Percentiles rank a stretch among this genome's conserved stretches.
Conservation (phyloP, 2,329 filamentous ascomycete genomes). For the Xylariaceae sp. region DNA sequence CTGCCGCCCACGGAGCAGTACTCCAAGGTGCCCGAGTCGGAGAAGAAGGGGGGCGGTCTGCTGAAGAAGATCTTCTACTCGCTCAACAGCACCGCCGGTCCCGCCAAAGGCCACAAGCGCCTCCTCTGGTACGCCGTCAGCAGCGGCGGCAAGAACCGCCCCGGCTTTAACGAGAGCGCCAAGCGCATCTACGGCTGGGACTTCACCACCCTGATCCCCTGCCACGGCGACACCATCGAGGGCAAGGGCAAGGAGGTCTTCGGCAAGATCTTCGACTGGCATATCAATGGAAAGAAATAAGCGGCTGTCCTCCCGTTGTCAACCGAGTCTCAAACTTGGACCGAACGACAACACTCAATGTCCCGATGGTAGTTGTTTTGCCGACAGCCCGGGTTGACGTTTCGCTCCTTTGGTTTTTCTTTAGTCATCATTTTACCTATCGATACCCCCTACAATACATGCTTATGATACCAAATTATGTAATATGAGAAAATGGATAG, state of each 20-base stretch:
- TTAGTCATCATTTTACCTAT: too few relatives aligned
- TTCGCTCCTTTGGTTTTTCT: too few relatives aligned
- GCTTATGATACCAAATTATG: too few relatives aligned
- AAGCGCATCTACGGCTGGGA: slow-evolving; percentile 71
- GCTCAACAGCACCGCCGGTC: slow-evolving; percentile 57
- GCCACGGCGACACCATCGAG: slow-evolving; percentile 88
- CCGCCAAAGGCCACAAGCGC: slow-evolving; percentile 70
- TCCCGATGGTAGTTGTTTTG: too few relatives aligned
- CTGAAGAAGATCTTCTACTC: slow-evolving; percentile 41
- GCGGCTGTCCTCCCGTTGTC: too few relatives aligned
- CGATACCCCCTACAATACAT: too few relatives aligned
- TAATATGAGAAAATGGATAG: too few relatives aligned
- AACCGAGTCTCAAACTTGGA: too few relatives aligned
- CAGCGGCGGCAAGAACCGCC: slow-evolving; percentile 48
- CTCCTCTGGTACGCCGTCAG: slow-evolving; percentile 74
- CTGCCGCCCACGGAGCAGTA: slow-evolving; percentile 85
- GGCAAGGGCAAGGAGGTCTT: slow-evolving; percentile 68
- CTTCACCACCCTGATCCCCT: slow-evolving; percentile 80
- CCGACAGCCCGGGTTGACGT: too few relatives aligned
- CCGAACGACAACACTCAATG: too few relatives aligned
- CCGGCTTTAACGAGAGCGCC: slow-evolving; percentile 65
- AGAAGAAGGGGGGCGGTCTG: slow-evolving; percentile 34
- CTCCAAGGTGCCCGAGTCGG: slow-evolving; percentile 47
- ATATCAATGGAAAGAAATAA: slow-evolving; percentile 48
- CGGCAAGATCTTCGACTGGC: slow-evolving; percentile 76